Evolutionary conservation across 306 rosid species (phyloP).

Genomic region (Cucurbita maxima): DNA sequence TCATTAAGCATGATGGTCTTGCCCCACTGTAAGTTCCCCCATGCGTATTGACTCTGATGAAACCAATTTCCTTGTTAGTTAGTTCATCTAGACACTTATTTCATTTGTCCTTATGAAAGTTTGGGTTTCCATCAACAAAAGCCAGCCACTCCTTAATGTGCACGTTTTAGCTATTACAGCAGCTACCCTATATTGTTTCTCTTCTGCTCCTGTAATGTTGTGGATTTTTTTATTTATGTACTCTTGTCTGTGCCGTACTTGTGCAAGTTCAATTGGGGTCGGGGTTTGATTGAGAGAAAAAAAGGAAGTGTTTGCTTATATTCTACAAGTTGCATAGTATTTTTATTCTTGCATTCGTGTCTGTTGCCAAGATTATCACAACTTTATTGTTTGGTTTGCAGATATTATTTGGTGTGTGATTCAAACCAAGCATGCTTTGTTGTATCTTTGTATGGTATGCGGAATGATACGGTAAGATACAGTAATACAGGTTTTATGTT

Average conservation of each 20-base stretch:
- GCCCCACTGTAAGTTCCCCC: conserved; percentile 66
- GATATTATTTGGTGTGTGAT: conserved; percentile 76
- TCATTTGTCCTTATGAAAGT: neutral
- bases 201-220: neutral
- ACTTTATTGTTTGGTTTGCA: conserved; percentile 24
- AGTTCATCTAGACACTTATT: neutral
- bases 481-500: neutral
- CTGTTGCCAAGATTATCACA: neutral
- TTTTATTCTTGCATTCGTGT: neutral
- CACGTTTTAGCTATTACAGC: neutral
- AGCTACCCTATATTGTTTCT: neutral
- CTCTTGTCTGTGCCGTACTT: neutral
- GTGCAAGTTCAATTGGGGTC: neutral
- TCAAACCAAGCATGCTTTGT: conserved; percentile 57
- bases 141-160: neutral
- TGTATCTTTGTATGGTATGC: conserved; percentile 66
- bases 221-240: neutral
- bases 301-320: neutral
- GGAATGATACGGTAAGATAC: conserved; percentile 49
- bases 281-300: too few species aligned
- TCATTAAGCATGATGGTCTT: conserved; percentile 47
- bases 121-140: neutral
- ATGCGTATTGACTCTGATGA: neutral
- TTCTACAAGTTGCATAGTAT: neutral
- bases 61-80: neutral